Evolutionary conservation across 768 basidiomycete genomes (phyloP).

Genomic region (Plicaturopsis crispa): DNA sequence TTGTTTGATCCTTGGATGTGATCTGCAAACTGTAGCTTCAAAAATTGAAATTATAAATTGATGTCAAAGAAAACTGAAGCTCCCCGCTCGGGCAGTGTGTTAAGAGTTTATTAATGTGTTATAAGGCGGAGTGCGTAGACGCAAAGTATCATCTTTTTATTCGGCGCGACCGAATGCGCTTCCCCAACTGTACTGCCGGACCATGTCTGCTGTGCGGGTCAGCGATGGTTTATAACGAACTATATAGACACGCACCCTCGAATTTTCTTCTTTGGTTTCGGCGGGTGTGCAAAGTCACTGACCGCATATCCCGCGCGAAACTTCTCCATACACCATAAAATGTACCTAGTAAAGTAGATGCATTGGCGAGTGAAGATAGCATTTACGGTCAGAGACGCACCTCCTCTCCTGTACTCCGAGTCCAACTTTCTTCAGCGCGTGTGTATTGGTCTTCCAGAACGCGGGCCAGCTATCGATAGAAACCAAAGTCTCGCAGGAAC

Average conservation of each 20-base stretch:
- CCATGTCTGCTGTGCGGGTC: too few species aligned
- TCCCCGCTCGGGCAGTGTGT: too few species aligned
- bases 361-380: conserved; percentile 4
- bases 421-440: conserved; percentile 57
- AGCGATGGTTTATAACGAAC: too few species aligned
- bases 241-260: conserved; percentile 76
- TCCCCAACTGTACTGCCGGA: too few species aligned
- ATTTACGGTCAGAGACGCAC: conserved; percentile 28
- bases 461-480: conserved; percentile 61
- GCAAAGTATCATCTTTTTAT: too few species aligned
- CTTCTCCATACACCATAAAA: conserved; percentile 82
- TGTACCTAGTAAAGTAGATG: conserved; percentile 45
- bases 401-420: conserved; percentile 62
- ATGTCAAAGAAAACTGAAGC: too few species aligned
- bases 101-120: too few species aligned
- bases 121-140: too few species aligned
- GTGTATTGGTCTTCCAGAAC: conserved; percentile 57
- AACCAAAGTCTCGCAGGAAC: conserved; percentile 58
- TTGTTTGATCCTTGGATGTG: conserved; percentile 69
- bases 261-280: conserved; percentile 66
- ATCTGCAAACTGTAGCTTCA: too few species aligned
- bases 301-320: conserved; percentile 52
- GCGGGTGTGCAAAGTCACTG: conserved; percentile 54
- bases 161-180: too few species aligned
- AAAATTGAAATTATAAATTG: too few species aligned